Evolutionary conservation across 2,329 filamentous ascomycete genomes (phyloP), one percentile per base, ranked within the genome.

Genomic region (Bipolaris bicolor): DNA sequence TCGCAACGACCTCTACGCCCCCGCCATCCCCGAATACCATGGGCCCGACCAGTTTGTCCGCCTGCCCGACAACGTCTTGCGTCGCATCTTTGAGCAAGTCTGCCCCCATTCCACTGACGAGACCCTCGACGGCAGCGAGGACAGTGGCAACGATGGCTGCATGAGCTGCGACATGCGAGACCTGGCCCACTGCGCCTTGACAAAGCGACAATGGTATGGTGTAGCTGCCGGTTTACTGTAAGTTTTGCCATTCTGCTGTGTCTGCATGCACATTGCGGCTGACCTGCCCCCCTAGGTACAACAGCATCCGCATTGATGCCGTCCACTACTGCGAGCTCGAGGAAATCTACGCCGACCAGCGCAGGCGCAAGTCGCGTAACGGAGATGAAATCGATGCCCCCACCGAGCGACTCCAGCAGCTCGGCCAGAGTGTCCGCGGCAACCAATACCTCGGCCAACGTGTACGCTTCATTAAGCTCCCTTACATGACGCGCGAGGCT

Each of bases 281-380:
- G 29, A 36, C 61, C 39, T 13, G 5, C 5, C 9, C 58, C 53
- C 34, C 34, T 59, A 96, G 91, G 65, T 96, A 96, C 76, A 88
- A 89, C 69, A 93, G 92, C 80, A 88, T 98, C 64, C 90, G 93
- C 58, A 95, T 98, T 74, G 94, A 98, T 74, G 86, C 90, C 16
- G 93, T 97, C 31, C 94, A 98, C 78, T 97, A 97, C 79, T 98
- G 94, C 81, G 87, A 90, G 63, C 89, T 90, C 68, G 94, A 98
- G 77, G 88, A 90, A 57, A 82, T 90, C 66, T 85, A 97, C 34
- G 86, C 90, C 51, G 91, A 94, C 67, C 88, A 86, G 75, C 89
- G 93, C 61, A 62, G 65, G 43, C 75, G 73, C 55, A 76, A 75
- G 62, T 75, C 74, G 41, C 75, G 89, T 71, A 92, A 93, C 75